A percentile compares a stretch with the other conserved stretches of the same genome.
Conservation (phyloP, 257 asterid genomes). For the Eustoma russellianum region DNA sequence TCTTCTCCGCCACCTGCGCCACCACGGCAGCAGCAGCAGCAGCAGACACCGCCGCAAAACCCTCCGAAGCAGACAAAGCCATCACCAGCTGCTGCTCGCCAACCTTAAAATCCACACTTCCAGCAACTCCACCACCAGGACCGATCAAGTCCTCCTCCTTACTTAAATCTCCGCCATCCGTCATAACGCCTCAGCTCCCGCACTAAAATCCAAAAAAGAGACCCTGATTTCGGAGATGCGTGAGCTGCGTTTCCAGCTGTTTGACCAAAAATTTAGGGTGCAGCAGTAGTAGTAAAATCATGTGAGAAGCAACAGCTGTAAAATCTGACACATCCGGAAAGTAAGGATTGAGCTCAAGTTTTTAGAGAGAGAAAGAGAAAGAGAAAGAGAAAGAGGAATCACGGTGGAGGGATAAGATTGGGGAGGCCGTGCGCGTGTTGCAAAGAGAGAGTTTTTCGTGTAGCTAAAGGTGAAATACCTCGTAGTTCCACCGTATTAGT, state of each 20-base stretch:
- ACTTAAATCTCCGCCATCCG: constrained; percentile 22
- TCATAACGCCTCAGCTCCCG: neutral
- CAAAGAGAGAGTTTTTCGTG: constrained; percentile 6
- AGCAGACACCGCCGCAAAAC: constrained; percentile 6
- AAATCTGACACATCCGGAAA: constrained; percentile 9
- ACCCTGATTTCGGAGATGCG: constrained; percentile 7
- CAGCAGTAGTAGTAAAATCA: too few species aligned
- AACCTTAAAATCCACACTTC: constrained; percentile 14
- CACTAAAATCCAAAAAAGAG: constrained; percentile 2
- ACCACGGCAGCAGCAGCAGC: constrained; percentile 8
- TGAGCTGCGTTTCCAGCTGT: neutral
- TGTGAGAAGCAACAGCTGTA: neutral
- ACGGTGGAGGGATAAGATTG: constrained; percentile 4
- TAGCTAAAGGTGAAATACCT: too few species aligned
- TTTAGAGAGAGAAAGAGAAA: constrained; percentile 2
- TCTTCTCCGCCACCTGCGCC: constrained; percentile 24
- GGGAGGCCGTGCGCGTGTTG: too few species aligned
- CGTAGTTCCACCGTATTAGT: too few species aligned
- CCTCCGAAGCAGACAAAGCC: too few species aligned
- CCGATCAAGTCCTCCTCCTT: constrained; percentile 19
- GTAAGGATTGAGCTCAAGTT: constrained; percentile 8
- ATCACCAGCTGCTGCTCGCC: constrained; percentile 4
- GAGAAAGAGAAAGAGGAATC: neutral
- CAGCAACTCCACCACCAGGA: constrained; percentile 16
- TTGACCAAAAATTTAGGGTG: too few species aligned